Base-by-base conservation (phyloP, 495 filamentous ascomycete species). In the Hyaloscypha variabilis region DNA sequence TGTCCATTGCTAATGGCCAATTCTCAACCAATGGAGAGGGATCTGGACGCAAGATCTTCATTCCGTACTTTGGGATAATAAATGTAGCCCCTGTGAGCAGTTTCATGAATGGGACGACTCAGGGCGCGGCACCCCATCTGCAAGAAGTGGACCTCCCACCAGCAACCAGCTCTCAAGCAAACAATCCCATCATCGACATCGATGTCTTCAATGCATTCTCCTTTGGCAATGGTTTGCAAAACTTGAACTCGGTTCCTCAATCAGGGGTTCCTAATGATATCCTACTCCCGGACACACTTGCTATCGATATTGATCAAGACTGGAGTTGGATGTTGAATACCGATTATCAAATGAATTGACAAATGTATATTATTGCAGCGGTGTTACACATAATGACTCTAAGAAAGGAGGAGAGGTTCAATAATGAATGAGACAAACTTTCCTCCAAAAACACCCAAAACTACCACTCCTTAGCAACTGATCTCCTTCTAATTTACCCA, bases 61-160 rank as follows among this genome's bases (percentile, higher is more conserved):
- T 62, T 30, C 60, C 60, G 2, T 62, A 62, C 42, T 62, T 62
- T 52, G 60, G 60, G 25, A 53, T 21, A 46, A 62, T 62, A 52
- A 11, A 8, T 3, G 31, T 62, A 8, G 11, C 42, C 29, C 51
- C 62, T 6, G 53, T 8, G 6, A 51, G 49, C 49, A 51, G 23
- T 6, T 51, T n/a, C 19, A 17, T 17, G 19, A 51, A 5, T 51
- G 30, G 30, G 10, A 34, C 30, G 6, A 19, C 49, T 6, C 49
- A 51, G 6, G 23, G 49, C 6, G 6, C 49, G 4, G 23, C 17
- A n/a, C 4, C 6, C 10, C 30, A 34, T 34, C 19, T 51, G 49
- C 4, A 24, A 51, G 28, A 36, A 60, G 58, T 36, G 34, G 34
- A 3, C 58, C 8, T 60, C 4, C 30, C 58, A 36, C 24, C 28